phyloP scores from a whole-genome alignment of 495 filamentous ascomycete species.

The Aspergillus wentii region DNA sequence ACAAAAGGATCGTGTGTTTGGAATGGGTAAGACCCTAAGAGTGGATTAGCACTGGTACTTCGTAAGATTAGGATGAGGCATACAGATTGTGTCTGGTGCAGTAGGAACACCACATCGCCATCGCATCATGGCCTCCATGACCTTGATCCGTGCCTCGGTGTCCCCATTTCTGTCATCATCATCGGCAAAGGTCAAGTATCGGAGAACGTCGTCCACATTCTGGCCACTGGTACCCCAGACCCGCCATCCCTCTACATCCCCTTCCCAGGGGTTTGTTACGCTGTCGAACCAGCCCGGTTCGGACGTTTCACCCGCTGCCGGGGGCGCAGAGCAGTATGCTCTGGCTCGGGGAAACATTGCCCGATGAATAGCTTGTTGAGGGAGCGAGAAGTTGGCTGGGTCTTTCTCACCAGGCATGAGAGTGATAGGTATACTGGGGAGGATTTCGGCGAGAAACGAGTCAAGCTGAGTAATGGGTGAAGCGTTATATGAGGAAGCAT shows the following conservation, averaged over 20 bases:
- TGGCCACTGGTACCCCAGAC: constrained; percentile 84
- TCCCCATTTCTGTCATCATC: constrained; percentile 23
- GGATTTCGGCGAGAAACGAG: constrained; percentile 69
- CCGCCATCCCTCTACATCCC: constrained; percentile 80
- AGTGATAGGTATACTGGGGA: constrained; percentile 78
- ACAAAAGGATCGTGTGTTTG: constrained; percentile 88
- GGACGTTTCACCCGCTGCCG: constrained; percentile 36
- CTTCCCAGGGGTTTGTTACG: constrained; percentile 92
- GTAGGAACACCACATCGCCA: constrained; percentile 94
- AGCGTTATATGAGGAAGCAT: constrained; percentile 80
- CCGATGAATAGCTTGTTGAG: constrained; percentile 77
- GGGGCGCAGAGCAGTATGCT: constrained; percentile 52
- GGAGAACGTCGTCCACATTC: constrained; percentile 88
- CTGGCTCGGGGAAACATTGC: constrained; percentile 76
- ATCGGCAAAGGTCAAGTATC: constrained; percentile 60
- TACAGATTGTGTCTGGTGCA: constrained; percentile 93
- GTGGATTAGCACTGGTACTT: constrained; percentile 5
- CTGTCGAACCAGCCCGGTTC: constrained; percentile 77
- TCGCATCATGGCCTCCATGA: constrained; percentile 88
- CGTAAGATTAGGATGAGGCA: constrained; percentile 24
- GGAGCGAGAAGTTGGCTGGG: constrained; percentile 74
- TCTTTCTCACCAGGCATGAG: constrained; percentile 71
- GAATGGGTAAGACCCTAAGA: constrained; percentile 87
- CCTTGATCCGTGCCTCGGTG: constrained; percentile 65
- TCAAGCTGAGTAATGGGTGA: constrained; percentile 79